Conservation (phyloP, 2,329 filamentous ascomycete species). For the Epicoccum nigrum region DNA sequence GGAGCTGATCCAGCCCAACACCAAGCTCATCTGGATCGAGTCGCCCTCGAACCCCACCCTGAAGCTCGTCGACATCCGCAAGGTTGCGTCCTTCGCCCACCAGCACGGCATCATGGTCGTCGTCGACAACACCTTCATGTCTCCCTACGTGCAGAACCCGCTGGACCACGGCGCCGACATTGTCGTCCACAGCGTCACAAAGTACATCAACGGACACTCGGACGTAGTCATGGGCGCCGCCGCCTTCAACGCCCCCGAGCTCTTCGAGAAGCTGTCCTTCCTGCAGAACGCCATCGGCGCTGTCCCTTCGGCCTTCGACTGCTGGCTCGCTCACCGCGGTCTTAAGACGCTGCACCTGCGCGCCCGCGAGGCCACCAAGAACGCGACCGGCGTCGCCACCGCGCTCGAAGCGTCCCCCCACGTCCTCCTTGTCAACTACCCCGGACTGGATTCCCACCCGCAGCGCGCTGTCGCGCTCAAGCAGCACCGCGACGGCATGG, state of each 20-base stretch:
- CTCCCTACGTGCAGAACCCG: conserved; percentile 95
- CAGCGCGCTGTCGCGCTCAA: conserved; percentile 83
- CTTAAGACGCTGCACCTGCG: conserved; percentile 96
- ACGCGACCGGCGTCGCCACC: conserved; percentile 77
- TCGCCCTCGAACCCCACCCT: conserved; percentile 93
- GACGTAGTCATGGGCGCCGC: conserved; percentile 98
- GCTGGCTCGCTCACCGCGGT: conserved; percentile 96
- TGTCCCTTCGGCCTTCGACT: conserved; percentile 93
- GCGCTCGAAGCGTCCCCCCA: conserved; percentile 80
- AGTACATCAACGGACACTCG: conserved; percentile 97
- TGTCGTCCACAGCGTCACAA: conserved; percentile 95
- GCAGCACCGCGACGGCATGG: conserved; percentile 93
- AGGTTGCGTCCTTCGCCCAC: conserved; percentile 82
- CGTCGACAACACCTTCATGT: conserved; percentile 99
- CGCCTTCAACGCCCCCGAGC: conserved; percentile 85
- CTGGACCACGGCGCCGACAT: conserved; percentile 95
- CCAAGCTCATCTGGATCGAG: conserved; percentile 97
- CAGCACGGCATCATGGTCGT: conserved; percentile 89
- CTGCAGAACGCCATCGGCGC: conserved; percentile 97
- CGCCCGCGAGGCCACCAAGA: conserved; percentile 80
- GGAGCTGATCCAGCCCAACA: conserved; percentile 83
- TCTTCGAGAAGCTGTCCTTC: conserved; percentile 81
- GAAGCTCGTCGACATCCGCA: conserved; percentile 87
- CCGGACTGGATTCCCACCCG: conserved; percentile 84
- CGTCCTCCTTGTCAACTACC: conserved; percentile 93